Conservation (phyloP, 495 filamentous ascomycete genomes). For the Neurospora sp. region DNA sequence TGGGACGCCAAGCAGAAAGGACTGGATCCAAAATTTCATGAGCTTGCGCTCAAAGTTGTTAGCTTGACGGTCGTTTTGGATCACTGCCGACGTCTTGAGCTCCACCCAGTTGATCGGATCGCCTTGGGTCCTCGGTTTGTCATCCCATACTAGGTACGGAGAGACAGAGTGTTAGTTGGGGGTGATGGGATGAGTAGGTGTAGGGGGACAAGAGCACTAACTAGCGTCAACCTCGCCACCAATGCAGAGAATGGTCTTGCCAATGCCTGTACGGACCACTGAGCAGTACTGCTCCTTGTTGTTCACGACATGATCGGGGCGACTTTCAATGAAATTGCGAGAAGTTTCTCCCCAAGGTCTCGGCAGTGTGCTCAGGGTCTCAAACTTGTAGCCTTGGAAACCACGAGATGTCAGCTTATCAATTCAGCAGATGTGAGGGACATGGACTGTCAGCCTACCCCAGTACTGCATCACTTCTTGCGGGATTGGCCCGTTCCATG, state of each 20-base stretch:
- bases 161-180: background rate
- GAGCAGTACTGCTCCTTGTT: conserved; percentile 94
- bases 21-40: conserved; percentile 93
- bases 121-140: conserved; percentile 53
- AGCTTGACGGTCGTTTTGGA: conserved; percentile 51
- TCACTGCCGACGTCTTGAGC: conserved; percentile 78
- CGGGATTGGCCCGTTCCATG: conserved; percentile 36
- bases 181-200: background rate
- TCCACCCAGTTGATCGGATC: conserved; percentile 83
- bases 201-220: conserved; percentile 26
- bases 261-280: conserved; percentile 78
- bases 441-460: conserved; percentile 30
- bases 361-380: conserved; percentile 68
- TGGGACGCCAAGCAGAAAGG: conserved; percentile 84
- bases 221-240: conserved; percentile 94
- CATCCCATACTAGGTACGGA: conserved; percentile 59
- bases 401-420: conserved; percentile 6
- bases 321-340: conserved; percentile 66
- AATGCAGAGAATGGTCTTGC: conserved; percentile 57
- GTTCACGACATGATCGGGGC: conserved; percentile 59
- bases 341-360: conserved; percentile 58
- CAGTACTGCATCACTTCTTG: conserved; percentile 45
- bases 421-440: background rate
- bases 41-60: conserved; percentile 79
- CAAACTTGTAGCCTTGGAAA: conserved; percentile 83